A percentile compares a stretch with the other conserved stretches of the same genome.
phyloP scores from a whole-genome alignment of 2,329 filamentous ascomycete genomes.

The Leptographium lundbergii region DNA sequence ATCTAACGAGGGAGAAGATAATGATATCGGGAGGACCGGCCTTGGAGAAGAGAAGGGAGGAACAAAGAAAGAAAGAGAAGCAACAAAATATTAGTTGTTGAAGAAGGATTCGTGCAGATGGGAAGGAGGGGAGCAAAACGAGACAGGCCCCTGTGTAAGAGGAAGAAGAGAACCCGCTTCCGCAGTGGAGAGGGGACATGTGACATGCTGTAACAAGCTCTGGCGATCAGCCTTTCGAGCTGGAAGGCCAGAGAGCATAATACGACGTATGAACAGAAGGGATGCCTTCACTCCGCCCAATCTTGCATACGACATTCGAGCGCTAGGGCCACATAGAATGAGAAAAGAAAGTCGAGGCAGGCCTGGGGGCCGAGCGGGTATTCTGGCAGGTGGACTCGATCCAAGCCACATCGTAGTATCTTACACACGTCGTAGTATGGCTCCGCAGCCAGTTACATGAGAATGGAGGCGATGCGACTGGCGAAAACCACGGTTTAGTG shows the following conservation, averaged over 20 bases:
- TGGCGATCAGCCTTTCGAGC: constrained; percentile 3
- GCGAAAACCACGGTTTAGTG: no score
- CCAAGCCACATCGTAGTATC: no score
- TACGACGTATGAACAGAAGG: no score
- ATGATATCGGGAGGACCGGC: constrained; percentile 4
- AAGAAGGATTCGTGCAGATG: not conserved
- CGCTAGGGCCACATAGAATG: no score
- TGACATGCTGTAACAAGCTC: constrained; percentile 1
- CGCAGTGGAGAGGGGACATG: not conserved
- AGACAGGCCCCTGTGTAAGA: not conserved
- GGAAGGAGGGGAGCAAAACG: not conserved
- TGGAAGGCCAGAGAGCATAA: not conserved
- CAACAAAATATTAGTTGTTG: not conserved
- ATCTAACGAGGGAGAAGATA: constrained; percentile 2
- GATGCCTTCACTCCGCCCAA: no score
- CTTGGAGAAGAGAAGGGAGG: not conserved
- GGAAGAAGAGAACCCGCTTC: not conserved
- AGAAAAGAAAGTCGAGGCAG: not conserved
- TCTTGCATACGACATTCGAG: no score
- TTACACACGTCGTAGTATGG: not conserved
- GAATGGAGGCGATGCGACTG: not conserved
- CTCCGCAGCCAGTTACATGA: not conserved
- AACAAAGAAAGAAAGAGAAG: not conserved
- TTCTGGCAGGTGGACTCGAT: not conserved
- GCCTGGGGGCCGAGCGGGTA: not conserved